Conservation (phyloP, 75 land plant species). For the Isoetes taiwanensis region DNA sequence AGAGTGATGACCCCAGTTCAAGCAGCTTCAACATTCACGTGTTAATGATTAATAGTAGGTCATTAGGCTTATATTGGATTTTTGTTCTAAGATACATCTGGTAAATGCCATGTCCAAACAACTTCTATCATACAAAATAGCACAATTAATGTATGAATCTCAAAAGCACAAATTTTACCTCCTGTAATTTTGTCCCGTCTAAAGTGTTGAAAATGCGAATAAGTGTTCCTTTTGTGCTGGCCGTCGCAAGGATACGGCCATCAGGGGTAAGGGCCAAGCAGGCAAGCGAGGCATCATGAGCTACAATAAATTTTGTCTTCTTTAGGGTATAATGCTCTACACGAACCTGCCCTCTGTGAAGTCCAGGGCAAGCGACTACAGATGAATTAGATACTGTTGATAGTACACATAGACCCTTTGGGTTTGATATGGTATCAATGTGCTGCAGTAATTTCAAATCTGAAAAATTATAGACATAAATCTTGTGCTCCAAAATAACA, state of each 20-base stretch:
- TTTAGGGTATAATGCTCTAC: slow-evolving; percentile 42
- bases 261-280: slow-evolving; percentile 46
- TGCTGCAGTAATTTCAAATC: slow-evolving; percentile 48
- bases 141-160: no score
- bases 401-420: slow-evolving; percentile 55
- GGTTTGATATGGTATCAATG: slow-evolving; percentile 59
- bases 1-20: no score
- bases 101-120: no score
- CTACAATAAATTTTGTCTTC: slow-evolving; percentile 39
- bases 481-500: slow-evolving; percentile 58
- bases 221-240: slow-evolving; percentile 75
- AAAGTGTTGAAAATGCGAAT: slow-evolving; percentile 54
- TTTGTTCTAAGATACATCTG: no score
- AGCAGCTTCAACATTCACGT: no score
- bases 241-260: slow-evolving; percentile 56
- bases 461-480: slow-evolving; percentile 58
- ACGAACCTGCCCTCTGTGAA: slow-evolving; percentile 58
- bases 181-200: slow-evolving; percentile 56
- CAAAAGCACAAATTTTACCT: no score
- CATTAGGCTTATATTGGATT: no score
- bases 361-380: slow-evolving; percentile 61
- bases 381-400: slow-evolving; percentile 35
- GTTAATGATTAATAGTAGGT: no score
- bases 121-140: no score
- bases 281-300: slow-evolving; percentile 48